These are phyloP conservation scores for Thuidium tamariscinum DNA, from an alignment of 225 moss, liverwort and hornwort species.

Conservation along the genomic window DNA sequence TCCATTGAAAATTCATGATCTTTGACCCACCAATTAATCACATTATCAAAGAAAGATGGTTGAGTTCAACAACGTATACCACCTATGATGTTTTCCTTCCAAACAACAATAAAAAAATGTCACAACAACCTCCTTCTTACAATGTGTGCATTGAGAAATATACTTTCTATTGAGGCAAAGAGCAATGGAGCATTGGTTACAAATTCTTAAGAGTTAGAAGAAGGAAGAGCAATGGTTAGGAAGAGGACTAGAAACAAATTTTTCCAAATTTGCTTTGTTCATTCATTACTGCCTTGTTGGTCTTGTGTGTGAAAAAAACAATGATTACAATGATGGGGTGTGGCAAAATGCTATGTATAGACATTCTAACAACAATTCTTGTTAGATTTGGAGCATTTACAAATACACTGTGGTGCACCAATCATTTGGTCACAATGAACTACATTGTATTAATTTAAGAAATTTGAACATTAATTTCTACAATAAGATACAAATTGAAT, in stretches of 20 bases:
- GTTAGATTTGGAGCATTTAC: background rate
- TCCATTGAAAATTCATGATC: background rate
- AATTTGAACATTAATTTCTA: too few relatives aligned
- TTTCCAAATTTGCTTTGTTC: too few relatives aligned
- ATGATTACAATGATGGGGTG: background rate
- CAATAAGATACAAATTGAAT: too few relatives aligned
- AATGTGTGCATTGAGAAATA: background rate
- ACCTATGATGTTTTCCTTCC: background rate
- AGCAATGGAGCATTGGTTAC: background rate
- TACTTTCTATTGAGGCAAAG: background rate
- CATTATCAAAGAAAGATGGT: background rate
- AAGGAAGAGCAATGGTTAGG: background rate
- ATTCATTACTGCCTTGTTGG: background rate
- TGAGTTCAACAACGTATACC: background rate
- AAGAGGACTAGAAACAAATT: background rate
- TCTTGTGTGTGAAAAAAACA: background rate
- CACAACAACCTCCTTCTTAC: background rate
- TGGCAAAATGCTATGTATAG: background rate
- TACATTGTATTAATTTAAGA: too few relatives aligned
- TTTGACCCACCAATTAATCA: background rate
- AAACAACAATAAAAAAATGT: background rate
- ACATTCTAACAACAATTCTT: background rate
- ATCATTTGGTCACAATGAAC: too few relatives aligned
- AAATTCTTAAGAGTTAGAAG: background rate
- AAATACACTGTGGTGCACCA: fast-evolving